These are phyloP conservation scores for Penicillium salamii DNA, from an alignment of 495 filamentous ascomycete species.

Conservation along the genomic window DNA sequence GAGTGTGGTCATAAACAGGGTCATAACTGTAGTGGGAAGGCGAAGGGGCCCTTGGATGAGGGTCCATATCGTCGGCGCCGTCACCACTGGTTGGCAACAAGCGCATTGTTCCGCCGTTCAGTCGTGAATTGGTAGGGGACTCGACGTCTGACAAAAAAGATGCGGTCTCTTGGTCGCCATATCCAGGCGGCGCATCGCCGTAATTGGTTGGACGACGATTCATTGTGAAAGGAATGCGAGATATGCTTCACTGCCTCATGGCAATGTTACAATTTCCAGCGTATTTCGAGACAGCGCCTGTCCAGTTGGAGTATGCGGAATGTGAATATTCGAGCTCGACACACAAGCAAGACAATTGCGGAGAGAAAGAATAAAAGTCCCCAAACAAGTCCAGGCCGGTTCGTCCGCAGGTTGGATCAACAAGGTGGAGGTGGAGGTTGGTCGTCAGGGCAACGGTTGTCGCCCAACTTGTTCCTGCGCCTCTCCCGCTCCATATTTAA, in stretches of 20 bases:
- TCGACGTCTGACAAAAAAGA: slow-evolving; percentile 34
- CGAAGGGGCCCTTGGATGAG: slow-evolving; percentile 15
- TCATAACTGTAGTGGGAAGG: slow-evolving; percentile 19
- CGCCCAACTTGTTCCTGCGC: too few species aligned
- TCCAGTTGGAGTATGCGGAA: slow-evolving; percentile 2
- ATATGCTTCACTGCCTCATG: slow-evolving; percentile 27
- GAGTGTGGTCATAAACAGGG: slow-evolving; percentile 27
- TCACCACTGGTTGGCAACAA: slow-evolving; percentile 56
- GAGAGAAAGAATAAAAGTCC: background rate
- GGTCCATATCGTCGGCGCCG: slow-evolving; percentile 23
- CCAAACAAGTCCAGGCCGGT: slow-evolving; percentile 11
- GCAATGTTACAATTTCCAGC: slow-evolving; percentile 2
- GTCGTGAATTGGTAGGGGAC: slow-evolving; percentile 24
- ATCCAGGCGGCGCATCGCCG: slow-evolving; percentile 44
- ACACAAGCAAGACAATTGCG: slow-evolving; percentile 4
- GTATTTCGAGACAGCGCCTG: background rate
- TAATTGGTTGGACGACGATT: slow-evolving; percentile 33
- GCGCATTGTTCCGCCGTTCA: slow-evolving; percentile 56
- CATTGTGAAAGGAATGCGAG: slow-evolving; percentile 23
- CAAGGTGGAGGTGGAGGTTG: slow-evolving; percentile 23
- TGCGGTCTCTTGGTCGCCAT: slow-evolving; percentile 30
- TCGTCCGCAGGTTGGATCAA: slow-evolving; percentile 20
- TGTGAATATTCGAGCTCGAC: background rate
- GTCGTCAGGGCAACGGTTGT: slow-evolving; percentile 34
- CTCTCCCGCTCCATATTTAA: too few species aligned